Conservation (phyloP, 257 asterid species). For the Solanum appendiculatum region DNA sequence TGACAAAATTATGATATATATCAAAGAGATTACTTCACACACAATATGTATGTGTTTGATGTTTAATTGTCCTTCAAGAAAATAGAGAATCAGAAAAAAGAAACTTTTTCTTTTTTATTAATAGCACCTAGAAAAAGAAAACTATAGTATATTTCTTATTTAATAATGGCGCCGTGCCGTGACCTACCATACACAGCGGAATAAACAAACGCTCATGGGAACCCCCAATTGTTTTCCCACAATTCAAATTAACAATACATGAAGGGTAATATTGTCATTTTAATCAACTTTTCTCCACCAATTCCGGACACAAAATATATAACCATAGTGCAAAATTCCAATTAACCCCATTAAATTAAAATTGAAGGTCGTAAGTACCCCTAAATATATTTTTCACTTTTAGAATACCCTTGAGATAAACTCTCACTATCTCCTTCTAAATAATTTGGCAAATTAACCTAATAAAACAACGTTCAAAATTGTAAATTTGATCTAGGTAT, state of each 20-base stretch:
- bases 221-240: neutral
- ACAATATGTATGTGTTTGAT: neutral
- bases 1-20: neutral
- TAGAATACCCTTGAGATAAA: too few species aligned
- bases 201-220: conserved; percentile 7
- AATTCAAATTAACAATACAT: neutral
- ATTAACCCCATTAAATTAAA: neutral
- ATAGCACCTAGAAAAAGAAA: neutral
- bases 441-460: neutral
- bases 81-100: neutral
- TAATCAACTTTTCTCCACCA: neutral
- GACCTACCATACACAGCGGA: conserved; percentile 10
- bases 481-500: neutral
- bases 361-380: neutral
- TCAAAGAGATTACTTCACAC: neutral
- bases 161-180: neutral
- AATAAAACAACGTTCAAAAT: neutral
- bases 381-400: too few species aligned
- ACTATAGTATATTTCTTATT: neutral
- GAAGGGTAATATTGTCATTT: conserved; percentile 2
- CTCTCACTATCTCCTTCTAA: neutral
- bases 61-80: neutral
- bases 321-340: neutral
- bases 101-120: neutral
- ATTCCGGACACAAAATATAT: neutral